Base-by-base conservation (phyloP, 2,329 filamentous ascomycete species). In the Trichoderma cornu-damae region DNA sequence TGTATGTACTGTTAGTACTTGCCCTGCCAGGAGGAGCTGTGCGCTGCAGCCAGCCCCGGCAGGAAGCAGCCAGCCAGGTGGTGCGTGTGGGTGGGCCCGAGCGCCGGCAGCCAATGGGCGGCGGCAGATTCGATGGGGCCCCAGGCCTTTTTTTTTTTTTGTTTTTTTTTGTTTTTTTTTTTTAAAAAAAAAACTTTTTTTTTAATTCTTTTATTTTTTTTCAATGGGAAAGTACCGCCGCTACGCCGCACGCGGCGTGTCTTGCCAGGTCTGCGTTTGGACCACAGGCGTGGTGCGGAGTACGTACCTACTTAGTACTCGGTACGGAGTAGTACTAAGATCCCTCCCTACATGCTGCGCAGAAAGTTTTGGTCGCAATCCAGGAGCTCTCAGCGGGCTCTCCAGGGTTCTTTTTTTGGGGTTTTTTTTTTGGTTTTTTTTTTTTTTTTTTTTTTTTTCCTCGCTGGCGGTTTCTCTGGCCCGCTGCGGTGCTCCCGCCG, bases 11-110 rank as follows among this genome's bases (percentile, higher is more conserved):
- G n/a, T n/a, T n/a, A n/a, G n/a, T n/a, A n/a, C n/a, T 44, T 50
- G 43, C 42, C 52, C 30, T 59, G 57, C 46, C 52, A 56, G 56
- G 49, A 58, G 49, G 49, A 58, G 49, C 56, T 50, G 48, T 59
- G 51, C 51, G 51, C 32, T 59, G 57, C 57, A 59, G 53, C 44
- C 44, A 24, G 35, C 51, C 40, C 51, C 51, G 30, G 51, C 28
- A 34, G 20, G 32, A 38, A 47, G 37, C 16, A 47, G 42, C 51
- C 48, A 58, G 49, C 56, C 56, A 58, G 49, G 35, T 58, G 40
- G 56, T 24, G 42, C 37, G 42, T 54, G 49, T 43, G 42, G 43
- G 49, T 46, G 49, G 42, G 22, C 1, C 30, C 14, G 12, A 6
- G 34, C n/a, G 8, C 22, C 28, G 16, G 9, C 26, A 42, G 49